Base-by-base conservation (phyloP, 139 green algal species). In the Haematococcus lacustris region DNA sequence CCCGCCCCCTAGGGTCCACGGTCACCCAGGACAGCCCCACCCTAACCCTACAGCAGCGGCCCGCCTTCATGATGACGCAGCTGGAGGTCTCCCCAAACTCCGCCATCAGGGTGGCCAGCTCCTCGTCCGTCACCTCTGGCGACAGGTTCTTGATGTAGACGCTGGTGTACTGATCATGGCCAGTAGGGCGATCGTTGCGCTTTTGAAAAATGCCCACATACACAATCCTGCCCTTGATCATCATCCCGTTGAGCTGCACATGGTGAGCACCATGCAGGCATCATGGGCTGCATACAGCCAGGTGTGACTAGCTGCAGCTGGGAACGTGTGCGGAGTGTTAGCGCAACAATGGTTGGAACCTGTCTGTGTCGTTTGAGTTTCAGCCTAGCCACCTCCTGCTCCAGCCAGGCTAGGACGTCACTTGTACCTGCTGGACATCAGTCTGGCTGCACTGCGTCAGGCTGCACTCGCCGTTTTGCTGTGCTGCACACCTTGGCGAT, bases 91-190 rank as follows among this genome's bases (percentile, higher is more conserved):
- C 80, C 63, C 93, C 93, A 70, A 79, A 83, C 80, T 93, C 82
- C 3, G 34, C 43, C 61, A 92, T 91, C 71, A 95, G 77, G 70
- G 88, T 80, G 3, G 43, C 65, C 61, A 97, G 75, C 64, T 87
- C 69, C 34, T 93, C 83, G 21, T 95, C 88, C n/a, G 78, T 76
- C 90, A 71, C 66, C 5, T 81, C 74, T 13, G 87, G 70, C 1
- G 82, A 73, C 75, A 97, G 79, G 78, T 96, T 94, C 87, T 97
- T 97, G 43, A 97, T 85, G 73, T 90, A 97, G 50, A 97, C 80
- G 76, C 97, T 97, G 72, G 87, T 96, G 87, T 89, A 97, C 60
- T 69, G 26, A 64, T 90, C 88, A 38, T 66, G 68, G 71, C 82
- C 80, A 21, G 33, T 73, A 60, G 79, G 70, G 43, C 91, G 78